phyloP scores from a whole-genome alignment of 2,329 filamentous ascomycete species.

The Mycosphaerella arachidis region DNA sequence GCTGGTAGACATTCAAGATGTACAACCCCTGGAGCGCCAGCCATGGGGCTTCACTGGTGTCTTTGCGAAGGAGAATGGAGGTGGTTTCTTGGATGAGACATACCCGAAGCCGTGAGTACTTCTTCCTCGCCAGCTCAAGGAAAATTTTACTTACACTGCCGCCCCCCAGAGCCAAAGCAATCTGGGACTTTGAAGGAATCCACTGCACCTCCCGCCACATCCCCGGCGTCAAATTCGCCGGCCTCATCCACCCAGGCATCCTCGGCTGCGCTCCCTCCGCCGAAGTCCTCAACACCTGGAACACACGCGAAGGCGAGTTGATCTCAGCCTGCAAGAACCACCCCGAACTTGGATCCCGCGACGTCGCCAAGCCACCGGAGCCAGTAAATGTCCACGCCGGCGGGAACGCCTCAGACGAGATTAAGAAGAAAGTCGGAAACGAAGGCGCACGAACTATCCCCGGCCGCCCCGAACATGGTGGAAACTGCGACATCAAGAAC shows the following conservation, averaged over 20 bases:
- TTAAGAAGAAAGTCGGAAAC: conserved; percentile 63
- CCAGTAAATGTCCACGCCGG: conserved; percentile 71
- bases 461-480: conserved; percentile 77
- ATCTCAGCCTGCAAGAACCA: conserved; percentile 60
- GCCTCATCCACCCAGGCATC: conserved; percentile 87
- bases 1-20: conserved; percentile 85
- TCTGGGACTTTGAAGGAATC: conserved; percentile 74
- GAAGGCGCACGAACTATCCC: conserved; percentile 85
- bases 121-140: neutral
- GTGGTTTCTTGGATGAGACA: conserved; percentile 77
- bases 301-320: conserved; percentile 73
- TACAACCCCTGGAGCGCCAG: conserved; percentile 78
- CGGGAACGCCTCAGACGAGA: conserved; percentile 44
- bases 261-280: conserved; percentile 80
- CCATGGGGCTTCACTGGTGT: conserved; percentile 89
- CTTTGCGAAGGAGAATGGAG: conserved; percentile 76
- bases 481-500: conserved; percentile 91
- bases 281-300: conserved; percentile 76
- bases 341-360: conserved; percentile 50
- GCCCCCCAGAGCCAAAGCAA: conserved; percentile 60
- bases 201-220: conserved; percentile 83
- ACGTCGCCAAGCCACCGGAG: conserved; percentile 74
- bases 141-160: neutral
- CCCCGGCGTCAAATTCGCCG: conserved; percentile 76
- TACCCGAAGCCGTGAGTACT: conserved; percentile 68